Percentiles rank a stretch among this genome's conserved stretches.
phyloP scores from a whole-genome alignment of 495 filamentous ascomycete genomes.

The Annulohypoxylon maeteangense region DNA sequence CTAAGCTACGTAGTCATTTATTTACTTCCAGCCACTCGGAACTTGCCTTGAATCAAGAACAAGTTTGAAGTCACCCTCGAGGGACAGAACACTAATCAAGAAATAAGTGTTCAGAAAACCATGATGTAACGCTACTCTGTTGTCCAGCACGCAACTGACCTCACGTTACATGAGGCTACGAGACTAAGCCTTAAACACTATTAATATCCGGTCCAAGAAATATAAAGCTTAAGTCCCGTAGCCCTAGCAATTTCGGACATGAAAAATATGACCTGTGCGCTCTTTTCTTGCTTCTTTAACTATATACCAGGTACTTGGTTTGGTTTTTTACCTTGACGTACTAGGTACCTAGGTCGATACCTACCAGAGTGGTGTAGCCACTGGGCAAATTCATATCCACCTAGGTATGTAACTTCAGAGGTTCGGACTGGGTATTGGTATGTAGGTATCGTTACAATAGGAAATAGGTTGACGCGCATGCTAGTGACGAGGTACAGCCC shows the following conservation, averaged over 20 bases:
- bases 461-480: not conserved
- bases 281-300: not conserved
- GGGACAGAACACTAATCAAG: not conserved
- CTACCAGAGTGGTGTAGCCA: too few relatives aligned
- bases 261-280: not conserved
- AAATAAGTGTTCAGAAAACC: not conserved
- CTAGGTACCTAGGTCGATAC: too few relatives aligned
- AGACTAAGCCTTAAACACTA: not conserved
- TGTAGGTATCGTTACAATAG: not conserved
- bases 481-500: not conserved
- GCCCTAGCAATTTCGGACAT: not conserved
- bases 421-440: not conserved
- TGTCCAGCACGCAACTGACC: not conserved
- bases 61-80: not conserved
- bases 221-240: not conserved
- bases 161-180: conserved; percentile 3
- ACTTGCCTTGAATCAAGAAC: not conserved
- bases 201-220: not conserved
- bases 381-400: not conserved
- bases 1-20: not conserved
- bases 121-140: not conserved
- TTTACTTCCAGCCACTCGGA: not conserved
- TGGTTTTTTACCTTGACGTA: too few relatives aligned
- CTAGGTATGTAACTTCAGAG: not conserved
- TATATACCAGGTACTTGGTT: too few relatives aligned